A percentile compares a stretch with the other conserved stretches of the same genome.
phyloP scores from a whole-genome alignment of 768 basidiomycete genomes.

The Tulasnella sp. region DNA sequence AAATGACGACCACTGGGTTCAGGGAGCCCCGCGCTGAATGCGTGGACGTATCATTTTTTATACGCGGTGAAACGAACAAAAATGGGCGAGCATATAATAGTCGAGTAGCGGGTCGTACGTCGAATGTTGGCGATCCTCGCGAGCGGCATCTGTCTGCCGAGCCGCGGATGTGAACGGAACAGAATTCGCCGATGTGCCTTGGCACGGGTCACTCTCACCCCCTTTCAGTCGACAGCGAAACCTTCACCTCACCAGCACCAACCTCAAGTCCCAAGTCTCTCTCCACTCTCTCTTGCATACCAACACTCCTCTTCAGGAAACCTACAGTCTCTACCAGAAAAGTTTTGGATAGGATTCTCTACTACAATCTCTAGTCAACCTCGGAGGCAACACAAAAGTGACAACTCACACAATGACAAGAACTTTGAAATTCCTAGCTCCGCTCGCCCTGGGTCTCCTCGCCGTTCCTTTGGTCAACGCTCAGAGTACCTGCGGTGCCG shows the following conservation, averaged over 20 bases:
- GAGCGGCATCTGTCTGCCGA: background rate
- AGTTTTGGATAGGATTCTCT: background rate
- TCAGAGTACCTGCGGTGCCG: background rate
- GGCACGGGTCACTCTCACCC: background rate
- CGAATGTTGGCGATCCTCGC: no score
- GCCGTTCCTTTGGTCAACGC: background rate
- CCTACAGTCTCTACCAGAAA: background rate
- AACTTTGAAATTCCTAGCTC: conserved; percentile 1
- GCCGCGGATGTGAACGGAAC: background rate
- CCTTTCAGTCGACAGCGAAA: background rate
- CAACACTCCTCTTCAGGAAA: background rate
- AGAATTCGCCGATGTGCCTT: background rate
- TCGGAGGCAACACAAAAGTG: background rate
- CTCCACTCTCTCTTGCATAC: background rate
- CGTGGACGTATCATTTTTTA: no score
- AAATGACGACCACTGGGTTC: no score
- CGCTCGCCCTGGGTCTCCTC: background rate
- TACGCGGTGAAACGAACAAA: no score
- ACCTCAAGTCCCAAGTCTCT: background rate
- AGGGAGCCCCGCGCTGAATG: no score
- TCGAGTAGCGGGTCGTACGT: background rate
- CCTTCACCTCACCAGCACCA: background rate
- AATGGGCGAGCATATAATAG: background rate
- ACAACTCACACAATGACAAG: background rate
- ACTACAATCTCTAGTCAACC: background rate